These are phyloP conservation scores for Vigna unguiculata DNA, from an alignment of 306 rosid genomes.

Conservation along the genomic window DNA sequence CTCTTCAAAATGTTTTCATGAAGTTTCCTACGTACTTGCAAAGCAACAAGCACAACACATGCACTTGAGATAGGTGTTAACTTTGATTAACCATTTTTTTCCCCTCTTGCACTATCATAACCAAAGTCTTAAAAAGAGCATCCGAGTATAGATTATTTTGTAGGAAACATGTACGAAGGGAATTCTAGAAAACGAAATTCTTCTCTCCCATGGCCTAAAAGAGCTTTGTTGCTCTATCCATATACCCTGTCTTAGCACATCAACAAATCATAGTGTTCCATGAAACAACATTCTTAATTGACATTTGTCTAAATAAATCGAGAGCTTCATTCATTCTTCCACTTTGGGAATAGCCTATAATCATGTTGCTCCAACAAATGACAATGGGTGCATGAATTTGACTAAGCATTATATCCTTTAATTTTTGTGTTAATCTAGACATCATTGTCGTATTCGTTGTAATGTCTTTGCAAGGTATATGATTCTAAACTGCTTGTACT, in stretches of 20 bases:
- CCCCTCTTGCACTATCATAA: conserved; percentile 63
- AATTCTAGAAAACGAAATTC: conserved; percentile 81
- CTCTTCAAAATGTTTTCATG: conserved; percentile 67
- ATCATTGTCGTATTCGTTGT: conserved; percentile 83
- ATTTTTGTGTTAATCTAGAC: conserved; percentile 64
- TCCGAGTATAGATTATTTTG: conserved; percentile 73
- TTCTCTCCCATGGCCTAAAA: conserved; percentile 63
- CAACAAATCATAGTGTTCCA: conserved; percentile 87
- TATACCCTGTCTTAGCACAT: conserved; percentile 68
- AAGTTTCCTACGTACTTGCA: conserved; percentile 75
- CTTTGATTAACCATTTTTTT: conserved; percentile 70
- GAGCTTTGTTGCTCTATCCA: conserved; percentile 64
- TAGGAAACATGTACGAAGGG: conserved; percentile 68
- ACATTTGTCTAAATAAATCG: conserved; percentile 72
- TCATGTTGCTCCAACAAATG: conserved; percentile 90
- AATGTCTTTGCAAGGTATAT: conserved; percentile 73
- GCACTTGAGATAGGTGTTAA: conserved; percentile 70
- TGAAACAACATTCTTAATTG: conserved; percentile 62
- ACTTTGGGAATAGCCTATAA: conserved; percentile 76
- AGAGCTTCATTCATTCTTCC: too few relatives aligned
- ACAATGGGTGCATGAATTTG: conserved; percentile 55
- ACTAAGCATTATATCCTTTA: conserved; percentile 67
- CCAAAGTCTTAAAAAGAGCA: conserved; percentile 60
- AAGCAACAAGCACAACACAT: conserved; percentile 26
- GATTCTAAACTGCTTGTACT: conserved; percentile 62